Conservation (phyloP, 495 filamentous ascomycete genomes). For the Penicillium goetzii region DNA sequence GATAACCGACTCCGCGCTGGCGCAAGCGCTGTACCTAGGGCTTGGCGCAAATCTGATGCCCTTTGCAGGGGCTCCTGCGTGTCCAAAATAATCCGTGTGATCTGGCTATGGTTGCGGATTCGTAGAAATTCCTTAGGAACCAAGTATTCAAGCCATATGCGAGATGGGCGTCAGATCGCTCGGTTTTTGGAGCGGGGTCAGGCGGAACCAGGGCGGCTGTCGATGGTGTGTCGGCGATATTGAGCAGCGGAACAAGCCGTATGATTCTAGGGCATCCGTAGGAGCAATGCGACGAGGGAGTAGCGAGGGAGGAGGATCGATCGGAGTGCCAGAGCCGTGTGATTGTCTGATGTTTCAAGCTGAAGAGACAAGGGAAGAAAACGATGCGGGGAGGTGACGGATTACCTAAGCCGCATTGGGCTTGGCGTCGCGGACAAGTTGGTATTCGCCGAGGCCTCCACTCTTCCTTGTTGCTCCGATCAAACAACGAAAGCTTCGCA, state of each 20-base stretch:
- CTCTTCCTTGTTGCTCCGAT: conserved; percentile 15
- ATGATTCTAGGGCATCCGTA: conserved; percentile 10
- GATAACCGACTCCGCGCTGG: background rate
- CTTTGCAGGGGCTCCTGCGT: background rate
- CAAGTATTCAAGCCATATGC: background rate
- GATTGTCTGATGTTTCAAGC: background rate
- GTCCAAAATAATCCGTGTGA: background rate
- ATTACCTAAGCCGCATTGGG: conserved; percentile 15
- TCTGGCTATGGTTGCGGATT: background rate
- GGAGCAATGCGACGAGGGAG: conserved; percentile 10
- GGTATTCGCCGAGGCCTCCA: conserved; percentile 14
- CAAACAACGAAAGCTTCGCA: conserved; percentile 17
- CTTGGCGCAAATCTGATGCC: conserved; percentile 2
- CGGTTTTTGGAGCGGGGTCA: conserved; percentile 12
- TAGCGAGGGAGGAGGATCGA: background rate
- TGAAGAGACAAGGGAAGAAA: conserved; percentile 12
- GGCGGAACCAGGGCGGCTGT: background rate
- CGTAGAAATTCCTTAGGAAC: background rate
- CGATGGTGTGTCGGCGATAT: background rate
- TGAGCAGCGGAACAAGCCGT: background rate
- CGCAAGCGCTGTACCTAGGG: background rate
- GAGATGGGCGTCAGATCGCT: conserved; percentile 1
- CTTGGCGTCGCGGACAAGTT: conserved; percentile 15
- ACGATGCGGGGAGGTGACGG: conserved; percentile 17
- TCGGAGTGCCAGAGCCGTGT: conserved; percentile 2